Evolutionary conservation across 108 stramenopile species (phyloP).

Genomic region (Aurantiochytrium sp.): DNA sequence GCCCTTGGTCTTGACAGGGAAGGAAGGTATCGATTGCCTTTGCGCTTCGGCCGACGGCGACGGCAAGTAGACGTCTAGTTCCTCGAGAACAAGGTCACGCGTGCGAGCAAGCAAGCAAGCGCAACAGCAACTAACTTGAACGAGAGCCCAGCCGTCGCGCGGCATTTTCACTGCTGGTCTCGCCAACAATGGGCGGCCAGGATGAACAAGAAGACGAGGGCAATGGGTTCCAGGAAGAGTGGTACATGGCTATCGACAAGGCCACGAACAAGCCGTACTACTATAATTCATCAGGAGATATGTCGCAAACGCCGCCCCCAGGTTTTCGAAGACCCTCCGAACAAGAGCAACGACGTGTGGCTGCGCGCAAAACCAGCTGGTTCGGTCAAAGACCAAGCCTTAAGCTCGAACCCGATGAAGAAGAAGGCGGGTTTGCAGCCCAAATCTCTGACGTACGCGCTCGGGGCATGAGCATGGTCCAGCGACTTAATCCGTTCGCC

Average conservation of each 20-base stretch:
- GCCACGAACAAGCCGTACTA: not conserved
- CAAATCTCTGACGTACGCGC: not conserved
- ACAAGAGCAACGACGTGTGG: not conserved
- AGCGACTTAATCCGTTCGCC: not conserved
- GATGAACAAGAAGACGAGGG: not conserved
- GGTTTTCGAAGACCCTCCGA: not conserved
- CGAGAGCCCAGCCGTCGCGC: too few species aligned
- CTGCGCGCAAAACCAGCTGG: not conserved
- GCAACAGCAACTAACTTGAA: too few species aligned
- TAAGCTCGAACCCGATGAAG: not conserved
- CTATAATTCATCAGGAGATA: not conserved
- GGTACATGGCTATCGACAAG: conserved; percentile 2
- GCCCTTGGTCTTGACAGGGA: too few species aligned
- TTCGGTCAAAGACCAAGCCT: not conserved
- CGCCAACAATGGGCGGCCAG: not conserved
- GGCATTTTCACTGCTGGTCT: too few species aligned
- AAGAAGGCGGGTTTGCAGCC: not conserved
- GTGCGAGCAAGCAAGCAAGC: too few species aligned
- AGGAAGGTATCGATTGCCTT: too few species aligned
- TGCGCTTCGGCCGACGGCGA: too few species aligned
- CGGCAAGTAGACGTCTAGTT: too few species aligned
- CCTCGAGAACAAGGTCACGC: too few species aligned
- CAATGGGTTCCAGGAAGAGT: not conserved
- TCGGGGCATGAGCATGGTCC: not conserved
- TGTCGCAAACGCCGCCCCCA: not conserved